These are phyloP conservation scores for Starmerella khaoyaiensis DNA, from an alignment of 805 yeast genomes.

Conservation along the genomic window DNA sequence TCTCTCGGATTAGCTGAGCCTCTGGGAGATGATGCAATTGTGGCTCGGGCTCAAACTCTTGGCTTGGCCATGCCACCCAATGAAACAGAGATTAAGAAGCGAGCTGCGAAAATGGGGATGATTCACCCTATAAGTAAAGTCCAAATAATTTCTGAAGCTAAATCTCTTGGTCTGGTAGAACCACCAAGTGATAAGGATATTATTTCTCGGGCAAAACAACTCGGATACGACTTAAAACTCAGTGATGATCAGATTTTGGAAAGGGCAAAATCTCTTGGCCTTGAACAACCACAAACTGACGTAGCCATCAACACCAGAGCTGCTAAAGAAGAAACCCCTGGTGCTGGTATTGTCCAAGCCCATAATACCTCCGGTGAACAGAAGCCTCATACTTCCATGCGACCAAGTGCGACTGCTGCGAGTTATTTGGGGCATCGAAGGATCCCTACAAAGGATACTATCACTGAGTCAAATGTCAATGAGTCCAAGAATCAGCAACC, in stretches of 20 bases:
- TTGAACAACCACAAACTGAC: neutral
- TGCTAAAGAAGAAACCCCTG: neutral
- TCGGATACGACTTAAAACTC: neutral
- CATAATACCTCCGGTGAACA: too few species aligned
- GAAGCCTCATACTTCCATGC: too few species aligned
- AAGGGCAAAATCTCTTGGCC: slow-evolving; percentile 1
- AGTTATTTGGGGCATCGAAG: too few species aligned
- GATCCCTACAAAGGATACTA: too few species aligned
- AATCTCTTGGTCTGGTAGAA: slow-evolving; percentile 7
- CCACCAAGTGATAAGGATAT: slow-evolving; percentile 6
- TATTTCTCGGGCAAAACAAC: slow-evolving; percentile 1
- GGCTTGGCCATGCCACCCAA: slow-evolving; percentile 25
- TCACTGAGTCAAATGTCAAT: too few species aligned
- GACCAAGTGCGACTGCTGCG: too few species aligned
- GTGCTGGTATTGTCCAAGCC: slow-evolving; percentile 3
- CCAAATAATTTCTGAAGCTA: slow-evolving; percentile 6
- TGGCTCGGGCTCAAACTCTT: slow-evolving; percentile 7
- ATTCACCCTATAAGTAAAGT: slow-evolving; percentile 7
- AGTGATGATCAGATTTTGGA: neutral
- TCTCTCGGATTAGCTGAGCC: slow-evolving; percentile 18
- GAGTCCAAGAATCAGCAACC: too few species aligned
- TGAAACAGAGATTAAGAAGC: slow-evolving; percentile 1
- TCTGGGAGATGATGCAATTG: slow-evolving; percentile 5
- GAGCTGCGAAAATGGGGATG: slow-evolving; percentile 8
- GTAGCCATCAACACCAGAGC: slow-evolving; percentile 10